Base-by-base conservation (phyloP, 2,329 filamentous ascomycete genomes). In the Penicillium sp. region DNA sequence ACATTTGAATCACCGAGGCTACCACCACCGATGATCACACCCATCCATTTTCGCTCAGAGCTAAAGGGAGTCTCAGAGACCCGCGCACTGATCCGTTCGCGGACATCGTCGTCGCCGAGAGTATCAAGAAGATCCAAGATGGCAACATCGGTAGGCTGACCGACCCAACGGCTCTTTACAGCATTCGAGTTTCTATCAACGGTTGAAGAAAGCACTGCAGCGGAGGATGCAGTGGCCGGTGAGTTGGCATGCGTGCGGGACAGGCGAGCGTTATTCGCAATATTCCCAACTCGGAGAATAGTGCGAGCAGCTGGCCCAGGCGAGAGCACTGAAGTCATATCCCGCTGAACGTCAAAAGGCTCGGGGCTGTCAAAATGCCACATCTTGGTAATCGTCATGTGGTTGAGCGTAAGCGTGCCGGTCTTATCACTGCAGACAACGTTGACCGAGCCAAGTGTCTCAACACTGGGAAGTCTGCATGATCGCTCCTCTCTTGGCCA, bases 361-460 rank as follows among this genome's bases (percentile, higher is more conserved):
- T 72, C 66, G 5, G 69, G 56, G 35, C 80, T 78, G 54, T 89
- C 88, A 67, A 95, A 95, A 65, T 91, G 87, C 93, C 93, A 98
- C 75, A 98, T 84, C 63, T 93, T 95, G 13, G 89, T 90, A 0
- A 89, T 89, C 0, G 93, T 95, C 93, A 98, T 97, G 65, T 98
- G 93, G 65, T 97, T 98, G 65, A 90, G 89, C 0, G 93, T 98
- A 50, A 98, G 74, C 1, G 93, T 98, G 26, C 91, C 89, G 35
- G 93, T 98, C 73, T 98, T 98, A 75, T 98, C 93, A 57, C 89
- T 96, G 73, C 94, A 98, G 6, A 98, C 89, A n/a, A 98, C 90
- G 61, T 97, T 98, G 49, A 98, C 93, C n/a, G 90, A 96, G 7
- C 94, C 94, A 4, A 98, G 74, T 0, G 93, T 98, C 68, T 98